Evolutionary conservation across 2,329 filamentous ascomycete genomes (phyloP).

Genomic region (Talaromyces islandicus): DNA sequence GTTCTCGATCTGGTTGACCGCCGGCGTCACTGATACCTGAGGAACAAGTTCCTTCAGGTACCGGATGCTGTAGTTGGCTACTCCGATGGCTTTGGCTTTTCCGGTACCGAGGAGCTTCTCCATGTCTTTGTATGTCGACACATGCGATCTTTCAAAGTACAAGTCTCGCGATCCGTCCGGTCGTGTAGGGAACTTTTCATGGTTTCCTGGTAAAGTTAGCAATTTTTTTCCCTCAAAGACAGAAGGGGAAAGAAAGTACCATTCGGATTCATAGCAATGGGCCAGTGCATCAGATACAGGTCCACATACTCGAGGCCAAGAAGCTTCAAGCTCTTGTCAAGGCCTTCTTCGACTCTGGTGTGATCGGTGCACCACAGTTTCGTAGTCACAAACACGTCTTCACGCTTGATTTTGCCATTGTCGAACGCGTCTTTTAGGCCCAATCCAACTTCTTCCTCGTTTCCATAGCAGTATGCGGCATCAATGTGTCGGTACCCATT

Average conservation of each 20-base stretch:
- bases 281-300: slow-evolving; percentile 79
- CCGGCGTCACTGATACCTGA: slow-evolving; percentile 58
- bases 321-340: slow-evolving; percentile 67
- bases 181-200: slow-evolving; percentile 56
- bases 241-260: slow-evolving; percentile 36
- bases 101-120: slow-evolving; percentile 51
- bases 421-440: slow-evolving; percentile 68
- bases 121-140: slow-evolving; percentile 70
- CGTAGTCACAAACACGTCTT: slow-evolving; percentile 76
- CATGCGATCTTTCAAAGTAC: slow-evolving; percentile 29
- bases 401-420: slow-evolving; percentile 62
- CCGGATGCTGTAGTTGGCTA: slow-evolving; percentile 53
- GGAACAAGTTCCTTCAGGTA: slow-evolving; percentile 50
- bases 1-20: slow-evolving; percentile 75
- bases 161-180: slow-evolving; percentile 42
- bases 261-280: slow-evolving; percentile 69
- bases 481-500: slow-evolving; percentile 39
- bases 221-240: too few species aligned
- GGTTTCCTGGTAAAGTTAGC: background rate
- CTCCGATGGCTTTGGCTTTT: slow-evolving; percentile 53
- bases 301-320: slow-evolving; percentile 77
- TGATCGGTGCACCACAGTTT: slow-evolving; percentile 80
- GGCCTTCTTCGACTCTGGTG: slow-evolving; percentile 62
- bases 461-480: slow-evolving; percentile 32
- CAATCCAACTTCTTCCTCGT: slow-evolving; percentile 76